Base-by-base conservation (phyloP, 192 early-diverging fungal genomes). In the Nowakowskiella sp. region DNA sequence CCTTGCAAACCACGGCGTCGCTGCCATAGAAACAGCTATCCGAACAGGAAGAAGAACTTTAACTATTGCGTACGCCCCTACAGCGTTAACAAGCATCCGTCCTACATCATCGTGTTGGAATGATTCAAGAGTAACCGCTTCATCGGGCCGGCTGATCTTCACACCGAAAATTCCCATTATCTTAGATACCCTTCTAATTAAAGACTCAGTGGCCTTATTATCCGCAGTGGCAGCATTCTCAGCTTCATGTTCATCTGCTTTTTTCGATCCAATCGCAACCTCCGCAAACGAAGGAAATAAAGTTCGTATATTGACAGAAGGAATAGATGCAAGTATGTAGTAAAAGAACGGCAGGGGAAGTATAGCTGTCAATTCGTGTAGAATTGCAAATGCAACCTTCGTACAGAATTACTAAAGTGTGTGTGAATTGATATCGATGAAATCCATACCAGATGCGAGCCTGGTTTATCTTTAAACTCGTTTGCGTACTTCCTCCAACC, bases 301-400 rank as follows among this genome's bases (percentile, higher is more conserved):
- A 4, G 85, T 70, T n/a, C 68, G 53, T 3, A 83, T 23, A 4
- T 74, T 74, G 13, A 69, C n/a, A n/a, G n/a, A n/a, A n/a, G n/a
- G n/a, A n/a, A n/a, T 74, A 47, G 64, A 54, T 22, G 61, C 53
- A 16, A 92, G 70, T 7, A 65, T 46, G 51, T 76, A 85, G 63
- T 90, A 95, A 16, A 91, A 55, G 7, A 84, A 51, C 0, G 81
- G 81, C 23, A 95, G 62, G 5, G 90, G 92, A 0, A 83, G 65
- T 22, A 95, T 65, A 1, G 90, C 92, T 1, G 92, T 95, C 2
- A 91, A 46, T 67, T 95, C 90, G 62, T 95, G 92, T 22, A 95
- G 73, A 10, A 92, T 53, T 4, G 78, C 73, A 64, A 95, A 95
- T 1, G 89, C 13, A 28, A 4, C 4, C 9, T 6, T 27, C 4